A percentile compares a stretch with the other conserved stretches of the same genome.
These are phyloP conservation scores for Schrenkiella parvula DNA, from an alignment of 345 rosid genomes.

Conservation along the genomic window DNA sequence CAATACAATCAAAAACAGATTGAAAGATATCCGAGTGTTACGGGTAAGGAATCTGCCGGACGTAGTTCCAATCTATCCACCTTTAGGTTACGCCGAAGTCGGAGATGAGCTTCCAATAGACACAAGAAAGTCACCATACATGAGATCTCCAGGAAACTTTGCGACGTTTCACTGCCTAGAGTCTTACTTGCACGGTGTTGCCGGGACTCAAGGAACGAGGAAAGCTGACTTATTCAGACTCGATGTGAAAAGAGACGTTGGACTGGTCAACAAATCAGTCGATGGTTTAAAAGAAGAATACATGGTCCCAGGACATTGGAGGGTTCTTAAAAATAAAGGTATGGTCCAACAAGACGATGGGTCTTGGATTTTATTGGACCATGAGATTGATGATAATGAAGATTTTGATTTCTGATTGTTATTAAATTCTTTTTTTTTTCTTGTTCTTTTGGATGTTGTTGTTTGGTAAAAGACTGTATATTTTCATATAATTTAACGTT, in stretches of 20 bases:
- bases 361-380: conserved; percentile 74
- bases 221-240: conserved; percentile 50
- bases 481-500: neutral
- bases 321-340: conserved; percentile 55
- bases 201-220: conserved; percentile 57
- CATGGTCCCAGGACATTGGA: conserved; percentile 58
- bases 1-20: conserved; percentile 10
- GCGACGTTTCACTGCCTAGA: conserved; percentile 59
- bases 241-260: conserved; percentile 54
- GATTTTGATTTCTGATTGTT: conserved; percentile 15
- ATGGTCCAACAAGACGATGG: conserved; percentile 73
- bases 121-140: conserved; percentile 51
- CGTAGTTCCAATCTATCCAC: conserved; percentile 62
- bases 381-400: conserved; percentile 44
- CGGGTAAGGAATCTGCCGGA: conserved; percentile 50
- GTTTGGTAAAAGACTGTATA: neutral
- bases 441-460: neutral
- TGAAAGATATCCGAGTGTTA: conserved; percentile 47
- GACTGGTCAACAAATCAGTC: conserved; percentile 50
- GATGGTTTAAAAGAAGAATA: conserved; percentile 57
- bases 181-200: conserved; percentile 71
- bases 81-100: conserved; percentile 54
- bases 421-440: neutral
- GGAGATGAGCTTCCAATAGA: conserved; percentile 67
- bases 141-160: conserved; percentile 53